Base-by-base conservation (phyloP, 192 early-diverging fungal genomes). In the Entomortierella parvispora region DNA sequence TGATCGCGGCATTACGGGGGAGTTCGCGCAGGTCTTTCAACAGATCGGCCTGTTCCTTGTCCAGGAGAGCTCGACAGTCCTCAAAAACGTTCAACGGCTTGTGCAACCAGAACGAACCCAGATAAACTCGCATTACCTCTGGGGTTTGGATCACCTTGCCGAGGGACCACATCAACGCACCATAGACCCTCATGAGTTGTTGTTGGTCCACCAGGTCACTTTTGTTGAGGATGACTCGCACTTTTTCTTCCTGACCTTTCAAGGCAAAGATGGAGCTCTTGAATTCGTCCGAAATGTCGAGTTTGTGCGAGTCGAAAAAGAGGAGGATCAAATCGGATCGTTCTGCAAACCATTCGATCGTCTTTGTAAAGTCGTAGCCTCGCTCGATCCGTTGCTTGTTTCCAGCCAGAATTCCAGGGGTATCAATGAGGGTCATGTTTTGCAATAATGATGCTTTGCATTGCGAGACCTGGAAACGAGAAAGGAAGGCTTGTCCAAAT, bases 111-210 rank as follows among this genome's bases (percentile, higher is more conserved):
- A 96, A 95, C 25, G 89, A 91, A n/a, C 91, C 86, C 54, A 91
- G 59, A 63, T 90, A 96, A 22, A 96, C 95, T 17, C 94, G 86
- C 80, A 90, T 89, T 43, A 96, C 95, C 80, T 96, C 95, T n/a
- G 95, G 94, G 9, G 92, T 95, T 42, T 90, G 85, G 25, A 96
- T 85, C 7, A 96, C 93, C 75, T 93, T 93, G 43, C 94, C 95
- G 18, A 96, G 84, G 17, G 93, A 93, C 94, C 93, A 96, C 95
- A 96, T 96, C 80, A 96, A 76, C 3, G 95, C 94, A 56, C 95
- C 95, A 78, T 96, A 91, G 62, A 96, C 93, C 25, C 94, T 77
- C 92, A 96, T 93, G 65, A 97, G 79, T 79, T 97, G 90, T 70
- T 95, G 94, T 59, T 90, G 89, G 71, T 82, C 91, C 25, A 97